These are phyloP conservation scores for Populus pruinosa DNA, from an alignment of 345 rosid species.

Conservation along the genomic window DNA sequence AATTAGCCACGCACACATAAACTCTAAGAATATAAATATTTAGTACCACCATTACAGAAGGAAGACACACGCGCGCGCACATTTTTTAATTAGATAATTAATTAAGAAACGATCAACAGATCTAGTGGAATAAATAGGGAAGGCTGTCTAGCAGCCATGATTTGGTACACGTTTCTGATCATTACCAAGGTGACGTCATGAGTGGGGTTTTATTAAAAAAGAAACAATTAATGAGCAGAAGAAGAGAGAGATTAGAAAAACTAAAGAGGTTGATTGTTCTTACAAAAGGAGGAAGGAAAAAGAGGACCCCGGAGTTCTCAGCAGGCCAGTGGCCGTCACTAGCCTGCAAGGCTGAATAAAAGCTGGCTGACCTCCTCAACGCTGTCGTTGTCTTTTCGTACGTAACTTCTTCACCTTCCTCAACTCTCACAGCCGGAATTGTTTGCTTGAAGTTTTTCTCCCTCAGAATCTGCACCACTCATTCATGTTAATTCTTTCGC, in stretches of 20 bases:
- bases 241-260: too few relatives aligned
- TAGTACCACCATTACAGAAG: too few relatives aligned
- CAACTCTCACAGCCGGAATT: not conserved
- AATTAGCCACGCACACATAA: too few relatives aligned
- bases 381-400: constrained; percentile 9
- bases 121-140: not conserved
- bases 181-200: too few relatives aligned
- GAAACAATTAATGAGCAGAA: too few relatives aligned
- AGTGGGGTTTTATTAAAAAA: too few relatives aligned
- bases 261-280: not conserved
- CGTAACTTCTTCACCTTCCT: constrained; percentile 4
- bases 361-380: constrained; percentile 9
- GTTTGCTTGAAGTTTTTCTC: constrained; percentile 14
- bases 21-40: too few relatives aligned
- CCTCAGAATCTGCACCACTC: not conserved
- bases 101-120: too few relatives aligned
- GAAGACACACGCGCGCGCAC: too few relatives aligned
- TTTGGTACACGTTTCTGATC: too few relatives aligned
- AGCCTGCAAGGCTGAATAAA: constrained; percentile 18
- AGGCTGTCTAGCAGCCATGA: too few relatives aligned
- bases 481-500: not conserved
- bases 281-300: constrained; percentile 9
- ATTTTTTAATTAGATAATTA: too few relatives aligned
- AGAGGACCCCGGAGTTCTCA: constrained; percentile 13
- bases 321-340: constrained; percentile 23